Conservation (phyloP, 768 basidiomycete species). For the Suillus tomentosus region DNA sequence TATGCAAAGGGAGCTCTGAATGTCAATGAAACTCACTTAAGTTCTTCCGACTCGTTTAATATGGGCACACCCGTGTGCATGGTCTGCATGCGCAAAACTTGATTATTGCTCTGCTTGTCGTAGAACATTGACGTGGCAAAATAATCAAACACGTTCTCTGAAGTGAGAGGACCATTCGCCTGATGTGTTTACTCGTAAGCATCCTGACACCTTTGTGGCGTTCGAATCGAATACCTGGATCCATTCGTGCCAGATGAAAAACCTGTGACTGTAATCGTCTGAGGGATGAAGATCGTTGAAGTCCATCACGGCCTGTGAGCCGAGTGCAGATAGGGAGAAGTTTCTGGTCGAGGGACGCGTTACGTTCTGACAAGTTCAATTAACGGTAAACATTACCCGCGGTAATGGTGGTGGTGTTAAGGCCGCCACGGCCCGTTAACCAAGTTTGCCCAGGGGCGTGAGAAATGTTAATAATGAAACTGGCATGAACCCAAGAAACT, state of each 20-base stretch:
- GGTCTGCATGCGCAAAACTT: constrained; percentile 91
- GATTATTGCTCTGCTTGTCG: constrained; percentile 92
- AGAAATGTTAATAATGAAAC: too few species aligned
- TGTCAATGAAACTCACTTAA: constrained; percentile 56
- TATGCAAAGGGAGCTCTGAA: neutral
- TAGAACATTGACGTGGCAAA: constrained; percentile 92
- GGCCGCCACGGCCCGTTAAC: too few species aligned
- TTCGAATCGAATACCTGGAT: constrained; percentile 53
- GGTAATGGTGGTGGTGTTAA: too few species aligned
- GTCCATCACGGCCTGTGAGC: constrained; percentile 39
- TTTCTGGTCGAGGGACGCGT: neutral
- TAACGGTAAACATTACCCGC: too few species aligned
- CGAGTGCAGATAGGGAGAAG: neutral
- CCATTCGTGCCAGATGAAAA: constrained; percentile 93
- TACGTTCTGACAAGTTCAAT: too few species aligned
- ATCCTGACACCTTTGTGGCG: constrained; percentile 7
- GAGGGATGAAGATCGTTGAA: constrained; percentile 69
- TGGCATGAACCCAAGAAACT: too few species aligned
- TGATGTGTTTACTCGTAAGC: constrained; percentile 28
- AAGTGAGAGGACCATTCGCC: constrained; percentile 77
- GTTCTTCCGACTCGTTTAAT: constrained; percentile 81
- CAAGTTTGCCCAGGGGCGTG: too few species aligned
- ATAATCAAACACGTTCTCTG: constrained; percentile 85
- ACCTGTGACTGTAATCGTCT: constrained; percentile 80
- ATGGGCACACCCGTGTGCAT: constrained; percentile 80